Conservation (phyloP, 495 filamentous ascomycete species). For the Chaetomidium leptoderma region DNA sequence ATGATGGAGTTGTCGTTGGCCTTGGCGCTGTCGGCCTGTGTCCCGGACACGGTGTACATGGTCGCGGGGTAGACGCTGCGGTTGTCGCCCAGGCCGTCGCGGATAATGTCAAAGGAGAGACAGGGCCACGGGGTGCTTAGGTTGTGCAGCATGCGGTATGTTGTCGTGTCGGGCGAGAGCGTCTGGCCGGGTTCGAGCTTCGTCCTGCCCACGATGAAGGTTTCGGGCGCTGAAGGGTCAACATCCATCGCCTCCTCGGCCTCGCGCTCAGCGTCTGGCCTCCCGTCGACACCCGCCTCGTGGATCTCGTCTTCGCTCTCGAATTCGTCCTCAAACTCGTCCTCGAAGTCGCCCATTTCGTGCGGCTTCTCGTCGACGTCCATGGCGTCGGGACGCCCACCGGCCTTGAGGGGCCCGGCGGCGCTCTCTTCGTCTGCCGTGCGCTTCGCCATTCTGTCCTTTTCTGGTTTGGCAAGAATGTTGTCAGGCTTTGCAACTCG, state of each 20-base stretch:
- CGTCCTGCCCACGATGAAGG: conserved; percentile 87
- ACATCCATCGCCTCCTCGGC: conserved; percentile 90
- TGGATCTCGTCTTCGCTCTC: conserved; percentile 95
- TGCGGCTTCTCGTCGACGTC: conserved; percentile 51
- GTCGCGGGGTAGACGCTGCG: conserved; percentile 87
- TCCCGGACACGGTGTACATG: conserved; percentile 88
- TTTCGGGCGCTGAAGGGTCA: conserved; percentile 60
- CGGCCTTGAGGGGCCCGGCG: conserved; percentile 60
- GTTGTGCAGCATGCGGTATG: conserved; percentile 94
- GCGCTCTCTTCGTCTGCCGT: conserved; percentile 54
- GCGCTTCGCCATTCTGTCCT: conserved; percentile 64
- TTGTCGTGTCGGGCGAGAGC: conserved; percentile 79
- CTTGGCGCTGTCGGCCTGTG: conserved; percentile 73
- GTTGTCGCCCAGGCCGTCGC: conserved; percentile 82
- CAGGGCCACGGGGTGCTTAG: conserved; percentile 93
- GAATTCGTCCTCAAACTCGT: conserved; percentile 94
- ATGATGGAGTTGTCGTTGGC: conserved; percentile 86
- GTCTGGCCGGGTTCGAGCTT: conserved; percentile 85
- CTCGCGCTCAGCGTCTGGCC: conserved; percentile 88
- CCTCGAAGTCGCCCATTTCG: conserved; percentile 86
- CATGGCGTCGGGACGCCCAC: conserved; percentile 58
- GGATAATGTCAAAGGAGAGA: conserved; percentile 89
- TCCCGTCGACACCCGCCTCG: conserved; percentile 88
- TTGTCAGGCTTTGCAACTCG: not conserved
- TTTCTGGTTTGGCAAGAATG: not conserved